Base-by-base conservation (phyloP, 352 stramenopile genomes). In the Globisporangium uncinulatum region DNA sequence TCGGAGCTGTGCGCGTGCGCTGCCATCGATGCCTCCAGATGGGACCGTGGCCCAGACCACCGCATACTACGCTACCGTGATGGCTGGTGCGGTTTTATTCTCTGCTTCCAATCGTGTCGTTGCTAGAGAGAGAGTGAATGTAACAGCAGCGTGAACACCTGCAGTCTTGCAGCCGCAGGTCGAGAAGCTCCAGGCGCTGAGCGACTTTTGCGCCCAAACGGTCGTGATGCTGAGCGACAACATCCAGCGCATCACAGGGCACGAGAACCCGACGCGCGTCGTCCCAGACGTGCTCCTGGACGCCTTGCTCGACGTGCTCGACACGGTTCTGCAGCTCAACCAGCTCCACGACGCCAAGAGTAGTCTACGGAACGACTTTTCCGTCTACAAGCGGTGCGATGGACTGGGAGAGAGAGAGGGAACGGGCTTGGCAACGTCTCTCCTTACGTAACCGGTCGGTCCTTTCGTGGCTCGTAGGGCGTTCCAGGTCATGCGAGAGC, bases 281-380 rank as follows among this genome's bases (percentile, higher is more conserved):
- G 79, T 90, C 46, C 80, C 80, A 0, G 78, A 88, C 46, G 57
- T 82, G 19, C 62, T 90, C 7, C 65, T 87, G 43, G 76, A 86
- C 50, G 63, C 71, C 4, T 63, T 90, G n/a, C 31, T 92, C 3
- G 59, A 83, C 21, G 54, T 86, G 24, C 69, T 86, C 54, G 83
- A 92, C 56, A 65, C 86, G 1, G 55, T 88, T 43, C 8, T 89
- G 39, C 70, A 88, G 54, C 65, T 90, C 39, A 88, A 83, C 19
- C 69, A 86, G 29, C 66, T 92, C 14, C 72, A 86, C 29, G 80
- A 92, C 46, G 71, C 62, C 8, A 92, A 89, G 41, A 79, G 67
- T 50, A 82, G 79, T 65, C 56, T 89, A 3, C 74, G 73, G 11
- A 89, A 89, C 57, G 82, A 92, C 56, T 92, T 89, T 36, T 79